phyloP scores from a whole-genome alignment of 495 filamentous ascomycete genomes.

The Recurvomyces mirabilis region DNA sequence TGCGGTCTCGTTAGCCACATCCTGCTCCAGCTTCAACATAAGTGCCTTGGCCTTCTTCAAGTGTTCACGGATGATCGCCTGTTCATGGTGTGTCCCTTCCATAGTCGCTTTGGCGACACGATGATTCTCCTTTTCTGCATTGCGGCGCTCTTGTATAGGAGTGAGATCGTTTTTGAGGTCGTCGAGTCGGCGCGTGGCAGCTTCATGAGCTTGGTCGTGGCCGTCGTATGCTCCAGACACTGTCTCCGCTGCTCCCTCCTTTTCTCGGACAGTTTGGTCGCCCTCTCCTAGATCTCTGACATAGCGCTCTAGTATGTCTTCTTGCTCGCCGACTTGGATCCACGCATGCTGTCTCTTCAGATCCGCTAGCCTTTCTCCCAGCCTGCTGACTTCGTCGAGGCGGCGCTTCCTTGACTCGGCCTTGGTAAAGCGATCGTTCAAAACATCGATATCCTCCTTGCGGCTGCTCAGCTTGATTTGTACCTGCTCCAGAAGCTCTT shows the following conservation, averaged over 20 bases:
- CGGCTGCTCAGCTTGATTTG: constrained; percentile 44
- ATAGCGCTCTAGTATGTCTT: constrained; percentile 36
- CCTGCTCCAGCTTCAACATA: constrained; percentile 29
- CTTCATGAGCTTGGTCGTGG: constrained; percentile 32
- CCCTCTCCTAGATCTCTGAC: constrained; percentile 31
- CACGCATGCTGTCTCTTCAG: constrained; percentile 27
- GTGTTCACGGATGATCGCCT: constrained; percentile 36
- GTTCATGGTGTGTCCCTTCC: constrained; percentile 31
- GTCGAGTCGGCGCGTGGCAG: constrained; percentile 26
- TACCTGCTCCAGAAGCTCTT: constrained; percentile 57
- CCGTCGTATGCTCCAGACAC: constrained; percentile 31
- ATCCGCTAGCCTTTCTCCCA: constrained; percentile 18
- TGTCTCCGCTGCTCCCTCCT: constrained; percentile 32
- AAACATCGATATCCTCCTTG: constrained; percentile 38
- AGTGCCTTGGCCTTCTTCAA: constrained; percentile 27
- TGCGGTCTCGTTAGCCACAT: constrained; percentile 22
- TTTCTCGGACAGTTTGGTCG: constrained; percentile 38
- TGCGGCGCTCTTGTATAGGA: constrained; percentile 31
- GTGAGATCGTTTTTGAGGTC: constrained; percentile 29
- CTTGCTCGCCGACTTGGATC: constrained; percentile 32
- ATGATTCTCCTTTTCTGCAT: constrained; percentile 31
- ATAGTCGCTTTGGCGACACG: constrained; percentile 21
- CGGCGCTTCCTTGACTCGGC: constrained; percentile 38
- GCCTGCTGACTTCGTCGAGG: constrained; percentile 32
- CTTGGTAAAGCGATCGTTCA: constrained; percentile 32